Conservation (phyloP, 2,329 filamentous ascomycete species). For the Arthroderma uncinatum region DNA sequence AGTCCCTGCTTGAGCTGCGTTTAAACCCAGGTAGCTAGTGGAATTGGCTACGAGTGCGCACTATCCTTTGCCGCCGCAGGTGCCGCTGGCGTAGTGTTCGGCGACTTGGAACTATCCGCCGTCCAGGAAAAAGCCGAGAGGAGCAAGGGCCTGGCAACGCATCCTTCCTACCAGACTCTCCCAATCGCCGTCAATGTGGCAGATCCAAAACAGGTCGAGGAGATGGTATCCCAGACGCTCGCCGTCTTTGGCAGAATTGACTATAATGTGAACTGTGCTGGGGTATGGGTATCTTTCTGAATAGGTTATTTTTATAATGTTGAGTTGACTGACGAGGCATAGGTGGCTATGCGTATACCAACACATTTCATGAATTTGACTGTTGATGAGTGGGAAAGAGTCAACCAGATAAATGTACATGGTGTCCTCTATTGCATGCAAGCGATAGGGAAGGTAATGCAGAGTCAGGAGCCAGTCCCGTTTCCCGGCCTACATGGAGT, state of each 20-base stretch:
- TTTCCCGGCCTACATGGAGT: conserved; percentile 24
- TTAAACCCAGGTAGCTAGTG: conserved; percentile 18
- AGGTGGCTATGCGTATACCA: not conserved
- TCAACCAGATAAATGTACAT: not conserved
- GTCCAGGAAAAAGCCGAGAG: conserved; percentile 18
- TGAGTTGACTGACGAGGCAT: not conserved
- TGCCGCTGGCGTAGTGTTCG: conserved; percentile 18
- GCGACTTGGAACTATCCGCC: conserved; percentile 17
- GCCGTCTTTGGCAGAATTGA: conserved; percentile 20
- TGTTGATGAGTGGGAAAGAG: not conserved
- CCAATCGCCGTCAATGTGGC: conserved; percentile 21
- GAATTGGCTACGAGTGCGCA: conserved; percentile 5
- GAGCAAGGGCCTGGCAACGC: conserved; percentile 19
- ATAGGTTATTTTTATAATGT: no score
- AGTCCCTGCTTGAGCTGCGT: not conserved
- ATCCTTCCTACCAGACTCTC: conserved; percentile 18
- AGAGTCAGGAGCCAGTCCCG: conserved; percentile 19
- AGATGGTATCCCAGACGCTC: conserved; percentile 17
- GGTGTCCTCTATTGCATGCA: not conserved
- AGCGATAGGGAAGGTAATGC: conserved; percentile 11
- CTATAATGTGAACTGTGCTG: conserved; percentile 19
- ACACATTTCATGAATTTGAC: not conserved
- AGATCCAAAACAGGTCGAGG: conserved; percentile 16
- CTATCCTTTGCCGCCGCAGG: conserved; percentile 16
- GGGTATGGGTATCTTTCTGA: conserved; percentile 10